Percentiles rank a stretch among this genome's conserved stretches.
phyloP scores from a whole-genome alignment of 2,329 filamentous ascomycete genomes.

The Raffaelea albimanens region DNA sequence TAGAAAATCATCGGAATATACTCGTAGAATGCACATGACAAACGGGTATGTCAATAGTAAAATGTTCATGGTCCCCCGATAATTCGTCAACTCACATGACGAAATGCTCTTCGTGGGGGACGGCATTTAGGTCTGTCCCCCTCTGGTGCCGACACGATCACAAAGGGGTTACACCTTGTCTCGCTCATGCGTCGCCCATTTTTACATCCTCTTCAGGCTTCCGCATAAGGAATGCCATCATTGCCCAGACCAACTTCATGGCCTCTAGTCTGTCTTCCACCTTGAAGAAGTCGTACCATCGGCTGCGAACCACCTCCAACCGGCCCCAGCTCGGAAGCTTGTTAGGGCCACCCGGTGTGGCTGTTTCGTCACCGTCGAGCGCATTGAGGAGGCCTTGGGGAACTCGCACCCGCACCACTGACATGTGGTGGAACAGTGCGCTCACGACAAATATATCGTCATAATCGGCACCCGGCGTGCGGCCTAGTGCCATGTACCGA shows the following conservation, averaged over 20 bases:
- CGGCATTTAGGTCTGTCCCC: too few species aligned
- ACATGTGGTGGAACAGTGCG: conserved; percentile 52
- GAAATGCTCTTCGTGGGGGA: too few species aligned
- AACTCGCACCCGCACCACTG: conserved; percentile 48
- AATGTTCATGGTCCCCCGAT: too few species aligned
- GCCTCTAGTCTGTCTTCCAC: conserved; percentile 44
- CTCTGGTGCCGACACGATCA: too few species aligned
- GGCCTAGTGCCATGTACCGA: conserved; percentile 48
- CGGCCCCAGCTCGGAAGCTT: conserved; percentile 34
- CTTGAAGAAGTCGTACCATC: conserved; percentile 53
- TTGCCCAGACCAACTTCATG: conserved; percentile 47
- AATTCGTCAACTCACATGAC: too few species aligned
- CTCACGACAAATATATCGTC: conserved; percentile 56
- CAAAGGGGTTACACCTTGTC: too few species aligned
- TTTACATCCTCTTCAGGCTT: conserved; percentile 18
- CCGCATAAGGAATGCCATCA: conserved; percentile 54
- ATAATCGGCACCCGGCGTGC: conserved; percentile 32
- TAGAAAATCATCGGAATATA: too few species aligned
- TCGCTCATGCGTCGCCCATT: not conserved
- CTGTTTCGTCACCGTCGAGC: conserved; percentile 32
- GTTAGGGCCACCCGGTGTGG: conserved; percentile 20
- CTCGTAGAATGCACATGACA: too few species aligned
- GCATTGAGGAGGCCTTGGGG: conserved; percentile 42
- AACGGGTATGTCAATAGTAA: too few species aligned
- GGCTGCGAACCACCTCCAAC: conserved; percentile 46